These are phyloP conservation scores for Erythrophleum fordii DNA, from an alignment of 306 rosid species.

Conservation along the genomic window DNA sequence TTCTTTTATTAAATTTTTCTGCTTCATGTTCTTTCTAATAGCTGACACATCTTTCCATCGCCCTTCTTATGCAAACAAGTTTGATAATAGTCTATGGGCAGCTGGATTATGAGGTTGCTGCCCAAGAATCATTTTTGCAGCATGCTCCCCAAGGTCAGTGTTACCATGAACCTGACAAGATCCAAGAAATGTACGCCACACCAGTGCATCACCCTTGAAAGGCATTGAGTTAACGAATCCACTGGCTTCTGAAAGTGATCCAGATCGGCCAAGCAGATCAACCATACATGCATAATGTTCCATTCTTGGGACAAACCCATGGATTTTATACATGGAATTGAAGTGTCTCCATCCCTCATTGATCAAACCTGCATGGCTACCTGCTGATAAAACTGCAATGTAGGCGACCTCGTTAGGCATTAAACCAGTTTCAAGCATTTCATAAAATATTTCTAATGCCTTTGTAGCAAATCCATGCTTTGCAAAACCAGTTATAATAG, in stretches of 20 bases:
- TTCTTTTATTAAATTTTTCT: slow-evolving; percentile 56
- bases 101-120: slow-evolving; percentile 65
- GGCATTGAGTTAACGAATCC: slow-evolving; percentile 64
- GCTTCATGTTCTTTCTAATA: slow-evolving; percentile 63
- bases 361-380: slow-evolving; percentile 68
- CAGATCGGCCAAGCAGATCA: slow-evolving; percentile 69
- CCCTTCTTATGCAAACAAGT: slow-evolving; percentile 64
- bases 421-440: slow-evolving; percentile 60
- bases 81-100: slow-evolving; percentile 60
- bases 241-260: slow-evolving; percentile 62
- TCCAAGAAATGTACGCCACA: slow-evolving; percentile 77
- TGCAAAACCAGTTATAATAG: slow-evolving; percentile 61
- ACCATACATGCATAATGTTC: slow-evolving; percentile 77
- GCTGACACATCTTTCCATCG: slow-evolving; percentile 63
- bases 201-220: slow-evolving; percentile 58
- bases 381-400: slow-evolving; percentile 71
- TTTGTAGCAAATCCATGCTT: slow-evolving; percentile 65
- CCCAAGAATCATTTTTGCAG: slow-evolving; percentile 67
- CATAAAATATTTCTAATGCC: slow-evolving; percentile 60
- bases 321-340: slow-evolving; percentile 50
- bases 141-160: slow-evolving; percentile 63
- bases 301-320: slow-evolving; percentile 62
- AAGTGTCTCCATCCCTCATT: slow-evolving; percentile 69
- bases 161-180: slow-evolving; percentile 65
- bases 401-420: slow-evolving; percentile 70